Evolutionary conservation across 2,329 filamentous ascomycete genomes (phyloP), one percentile per base, ranked within the genome.

Genomic region (Aspergillus caelatus): DNA sequence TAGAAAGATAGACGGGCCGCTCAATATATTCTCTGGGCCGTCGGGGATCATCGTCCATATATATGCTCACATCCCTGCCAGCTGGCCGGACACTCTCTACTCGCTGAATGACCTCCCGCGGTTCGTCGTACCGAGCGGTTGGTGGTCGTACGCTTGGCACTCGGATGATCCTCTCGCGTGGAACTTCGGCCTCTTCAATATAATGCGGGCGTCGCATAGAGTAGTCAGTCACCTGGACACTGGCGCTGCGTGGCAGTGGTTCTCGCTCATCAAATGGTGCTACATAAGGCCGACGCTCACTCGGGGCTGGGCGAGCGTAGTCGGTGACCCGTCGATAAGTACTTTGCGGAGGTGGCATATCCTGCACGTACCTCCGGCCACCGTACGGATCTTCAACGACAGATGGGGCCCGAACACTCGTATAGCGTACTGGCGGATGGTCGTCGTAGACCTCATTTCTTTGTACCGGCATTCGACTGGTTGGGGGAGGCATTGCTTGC

Each of bases 151-250:
- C 84, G 72, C 88, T 90, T 9, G 85, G 74, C 36, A 87, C 80
- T 62, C 88, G 81, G 48, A 84, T 71, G 48, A 85, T 71, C 66
- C 87, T 87, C 62, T 88, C 86, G 41, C 83, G 80, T 3, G 84
- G 78, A 82, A 85, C 43, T 82, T 85, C 66, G 78, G 89, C 85
- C 71, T 94, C 91, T 69, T 93, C 93, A 50, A 89, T 77, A 58
- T 81, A 82, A 9, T 77, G 70, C 28, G 73, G 66, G 45, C 71
- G 78, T 19, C 75, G 75, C 36, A 73, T 66, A 32, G 76, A 64
- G 61, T 81, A 81, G 54, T 82, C 79, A 52, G 77, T 69, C 19
- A 82, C 70, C 65, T 79, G 77, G 14, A 80, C 79, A 65, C 79
- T 81, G 62, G 72, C 73, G 59, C 75, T 74, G 60, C 78, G 78